Percentiles rank a stretch among this genome's conserved stretches.
Conservation (phyloP, 129 eudicot species). For the Saussurea involucrata region DNA sequence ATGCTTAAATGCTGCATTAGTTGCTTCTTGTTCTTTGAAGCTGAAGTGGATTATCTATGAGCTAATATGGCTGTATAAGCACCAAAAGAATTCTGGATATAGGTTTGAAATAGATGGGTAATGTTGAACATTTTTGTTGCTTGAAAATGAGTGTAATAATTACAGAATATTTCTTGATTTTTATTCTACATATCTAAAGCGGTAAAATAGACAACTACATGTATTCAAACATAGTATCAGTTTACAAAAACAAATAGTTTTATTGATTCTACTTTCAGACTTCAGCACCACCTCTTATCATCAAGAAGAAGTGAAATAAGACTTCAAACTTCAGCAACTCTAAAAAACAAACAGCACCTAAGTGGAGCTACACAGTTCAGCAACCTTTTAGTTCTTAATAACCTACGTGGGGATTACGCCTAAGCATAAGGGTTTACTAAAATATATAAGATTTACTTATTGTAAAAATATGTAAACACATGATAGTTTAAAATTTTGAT, state of each 20-base stretch:
- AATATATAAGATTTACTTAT: not conserved
- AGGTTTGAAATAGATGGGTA: not conserved
- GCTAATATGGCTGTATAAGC: not conserved
- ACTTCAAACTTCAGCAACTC: not conserved
- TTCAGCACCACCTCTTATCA: not conserved
- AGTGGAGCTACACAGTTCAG: not conserved
- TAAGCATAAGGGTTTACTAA: not conserved
- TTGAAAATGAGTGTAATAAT: not conserved
- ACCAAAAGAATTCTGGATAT: not conserved
- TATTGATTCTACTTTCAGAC: not conserved
- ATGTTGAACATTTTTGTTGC: not conserved
- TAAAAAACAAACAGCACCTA: not conserved
- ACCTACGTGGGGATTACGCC: not conserved
- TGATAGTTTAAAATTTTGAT: not conserved
- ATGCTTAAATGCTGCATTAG: not conserved
- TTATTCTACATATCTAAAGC: too few species aligned
- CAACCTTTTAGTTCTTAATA: not conserved
- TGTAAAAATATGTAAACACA: not conserved
- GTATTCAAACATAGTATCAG: not conserved
- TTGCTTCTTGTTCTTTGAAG: constrained; percentile 1
- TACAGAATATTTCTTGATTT: not conserved
- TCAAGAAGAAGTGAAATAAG: not conserved
- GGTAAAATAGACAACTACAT: not conserved
- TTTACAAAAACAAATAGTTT: not conserved
- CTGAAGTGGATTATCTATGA: not conserved